These are phyloP conservation scores for Gonium pectorale DNA, from an alignment of 139 green algal genomes.

Conservation along the genomic window DNA sequence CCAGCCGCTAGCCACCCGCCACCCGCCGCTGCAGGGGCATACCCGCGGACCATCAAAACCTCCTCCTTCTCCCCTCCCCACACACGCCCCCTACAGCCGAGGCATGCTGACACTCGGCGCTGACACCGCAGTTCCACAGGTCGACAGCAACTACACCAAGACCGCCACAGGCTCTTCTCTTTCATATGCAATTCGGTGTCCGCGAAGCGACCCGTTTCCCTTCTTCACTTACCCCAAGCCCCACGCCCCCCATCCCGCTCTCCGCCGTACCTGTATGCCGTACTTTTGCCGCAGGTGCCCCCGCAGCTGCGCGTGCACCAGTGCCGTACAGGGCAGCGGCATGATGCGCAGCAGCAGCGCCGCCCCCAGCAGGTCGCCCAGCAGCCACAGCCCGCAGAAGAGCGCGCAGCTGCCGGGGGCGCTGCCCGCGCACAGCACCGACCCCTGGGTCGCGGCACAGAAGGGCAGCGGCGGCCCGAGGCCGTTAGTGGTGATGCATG, in stretches of 20 bases:
- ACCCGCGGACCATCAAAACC: neutral
- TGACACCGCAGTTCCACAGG: neutral
- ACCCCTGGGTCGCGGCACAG: neutral
- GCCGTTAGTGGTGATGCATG: neutral
- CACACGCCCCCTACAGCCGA: neutral
- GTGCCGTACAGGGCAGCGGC: constrained; percentile 16
- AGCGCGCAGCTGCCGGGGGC: neutral
- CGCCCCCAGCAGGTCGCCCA: constrained; percentile 14
- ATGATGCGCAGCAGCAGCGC: neutral
- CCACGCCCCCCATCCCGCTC: no score
- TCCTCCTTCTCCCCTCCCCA: neutral
- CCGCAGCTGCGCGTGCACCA: neutral
- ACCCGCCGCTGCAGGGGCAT: no score
- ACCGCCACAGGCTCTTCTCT: no score
- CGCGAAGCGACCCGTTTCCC: no score
- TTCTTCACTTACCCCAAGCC: no score
- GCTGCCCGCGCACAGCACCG: constrained; percentile 12
- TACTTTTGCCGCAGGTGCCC: constrained; percentile 24
- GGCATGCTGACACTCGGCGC: no score
- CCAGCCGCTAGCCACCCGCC: no score
- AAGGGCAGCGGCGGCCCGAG: neutral
- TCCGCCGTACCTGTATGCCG: constrained; percentile 23
- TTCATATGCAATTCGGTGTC: no score
- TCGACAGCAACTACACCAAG: no score
- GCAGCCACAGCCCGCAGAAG: constrained; percentile 27